Evolutionary conservation across 176 grass and related monocot species (phyloP).

Genomic region (Carex kokanica): DNA sequence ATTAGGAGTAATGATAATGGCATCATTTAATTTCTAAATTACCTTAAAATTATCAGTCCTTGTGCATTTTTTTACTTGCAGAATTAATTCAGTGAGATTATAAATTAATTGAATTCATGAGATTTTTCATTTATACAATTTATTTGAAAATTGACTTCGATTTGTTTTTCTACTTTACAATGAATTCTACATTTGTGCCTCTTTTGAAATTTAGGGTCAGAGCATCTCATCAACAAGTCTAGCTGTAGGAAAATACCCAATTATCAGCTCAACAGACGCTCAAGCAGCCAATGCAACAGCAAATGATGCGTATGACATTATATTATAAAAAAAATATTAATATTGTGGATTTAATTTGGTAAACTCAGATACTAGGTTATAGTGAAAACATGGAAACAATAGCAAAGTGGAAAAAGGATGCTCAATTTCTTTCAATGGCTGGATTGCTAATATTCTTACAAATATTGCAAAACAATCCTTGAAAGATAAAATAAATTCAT

Average conservation of each 20-base stretch:
- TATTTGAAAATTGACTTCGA: not conserved
- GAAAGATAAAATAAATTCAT: too few species aligned
- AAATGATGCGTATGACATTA: constrained; percentile 35
- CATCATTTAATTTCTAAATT: not conserved
- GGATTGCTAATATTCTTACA: too few species aligned
- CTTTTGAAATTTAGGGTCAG: constrained; percentile 31
- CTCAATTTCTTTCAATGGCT: too few species aligned
- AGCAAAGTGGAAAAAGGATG: too few species aligned
- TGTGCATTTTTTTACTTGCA: not conserved
- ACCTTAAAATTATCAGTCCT: not conserved
- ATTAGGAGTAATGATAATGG: not conserved
- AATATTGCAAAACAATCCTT: too few species aligned
- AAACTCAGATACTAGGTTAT: too few species aligned
- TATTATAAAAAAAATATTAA: too few species aligned
- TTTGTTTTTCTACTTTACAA: not conserved
- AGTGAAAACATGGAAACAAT: too few species aligned
- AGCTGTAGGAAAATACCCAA: constrained; percentile 28
- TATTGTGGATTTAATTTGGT: too few species aligned
- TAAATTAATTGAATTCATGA: too few species aligned
- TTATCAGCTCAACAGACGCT: constrained; percentile 43
- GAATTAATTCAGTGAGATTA: not conserved
- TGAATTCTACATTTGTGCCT: not conserved
- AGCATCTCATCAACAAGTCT: constrained; percentile 57
- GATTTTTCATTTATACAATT: too few species aligned
- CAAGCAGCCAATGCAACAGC: not conserved